Percentiles rank a stretch among this genome's conserved stretches.
These are phyloP conservation scores for Cyclocybe cylindracea DNA, from an alignment of 768 basidiomycete species.

Conservation along the genomic window DNA sequence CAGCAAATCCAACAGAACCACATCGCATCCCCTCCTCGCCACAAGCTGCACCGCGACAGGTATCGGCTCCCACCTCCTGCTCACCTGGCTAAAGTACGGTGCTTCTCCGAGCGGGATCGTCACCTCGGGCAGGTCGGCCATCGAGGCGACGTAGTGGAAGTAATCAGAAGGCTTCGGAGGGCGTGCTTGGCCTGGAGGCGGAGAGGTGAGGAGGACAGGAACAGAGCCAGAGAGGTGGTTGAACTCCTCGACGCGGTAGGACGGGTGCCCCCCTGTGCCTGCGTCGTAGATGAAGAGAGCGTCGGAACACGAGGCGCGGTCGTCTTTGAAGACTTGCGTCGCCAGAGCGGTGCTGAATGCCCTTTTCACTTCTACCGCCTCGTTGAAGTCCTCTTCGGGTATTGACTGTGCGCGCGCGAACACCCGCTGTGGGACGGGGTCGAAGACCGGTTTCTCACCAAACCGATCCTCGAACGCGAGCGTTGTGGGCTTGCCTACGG, in stretches of 20 bases:
- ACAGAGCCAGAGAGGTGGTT: conserved; percentile 31
- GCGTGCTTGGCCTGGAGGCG: conserved; percentile 6
- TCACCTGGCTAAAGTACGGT: conserved; percentile 33
- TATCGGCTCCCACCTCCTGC: conserved; percentile 31
- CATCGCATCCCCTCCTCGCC: conserved; percentile 35
- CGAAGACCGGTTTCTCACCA: conserved; percentile 26
- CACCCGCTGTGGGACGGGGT: conserved; percentile 31
- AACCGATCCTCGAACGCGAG: conserved; percentile 21
- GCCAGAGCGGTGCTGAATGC: conserved; percentile 24
- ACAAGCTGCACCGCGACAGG: conserved; percentile 39
- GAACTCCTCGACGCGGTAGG: conserved; percentile 34
- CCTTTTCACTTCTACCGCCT: conserved; percentile 25
- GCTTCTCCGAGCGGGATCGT: conserved; percentile 39
- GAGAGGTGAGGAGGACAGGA: conserved; percentile 24
- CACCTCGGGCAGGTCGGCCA: conserved; percentile 38
- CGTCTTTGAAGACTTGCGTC: conserved; percentile 27
- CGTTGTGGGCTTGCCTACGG: conserved; percentile 34
- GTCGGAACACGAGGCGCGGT: conserved; percentile 32
- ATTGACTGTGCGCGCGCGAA: conserved; percentile 27
- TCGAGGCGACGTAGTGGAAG: conserved; percentile 35
- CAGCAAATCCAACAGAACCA: conserved; percentile 32
- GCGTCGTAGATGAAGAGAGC: conserved; percentile 38
- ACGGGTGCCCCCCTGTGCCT: conserved; percentile 33
- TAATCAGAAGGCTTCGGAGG: conserved; percentile 22
- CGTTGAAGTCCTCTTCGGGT: conserved; percentile 25